Conservation (phyloP, 345 rosid species). For the Anastatica hierochuntica region DNA sequence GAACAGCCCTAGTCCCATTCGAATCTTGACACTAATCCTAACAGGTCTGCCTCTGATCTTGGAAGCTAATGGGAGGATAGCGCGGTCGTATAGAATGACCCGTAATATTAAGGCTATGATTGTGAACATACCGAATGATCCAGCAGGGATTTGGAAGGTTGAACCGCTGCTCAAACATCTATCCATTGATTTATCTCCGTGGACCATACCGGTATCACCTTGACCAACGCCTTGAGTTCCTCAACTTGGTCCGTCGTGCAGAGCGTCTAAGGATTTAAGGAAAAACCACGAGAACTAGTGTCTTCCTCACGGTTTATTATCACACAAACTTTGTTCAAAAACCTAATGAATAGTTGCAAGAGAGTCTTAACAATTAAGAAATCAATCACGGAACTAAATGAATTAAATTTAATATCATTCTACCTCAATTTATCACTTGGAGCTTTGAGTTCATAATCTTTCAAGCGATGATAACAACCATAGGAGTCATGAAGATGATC, state of each 20-base stretch:
- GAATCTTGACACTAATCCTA: neutral
- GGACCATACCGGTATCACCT: neutral
- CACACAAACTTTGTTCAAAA: neutral
- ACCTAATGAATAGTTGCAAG: neutral
- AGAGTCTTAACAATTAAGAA: too few species aligned
- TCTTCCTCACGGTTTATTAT: neutral
- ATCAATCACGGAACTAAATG: neutral
- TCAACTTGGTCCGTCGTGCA: neutral
- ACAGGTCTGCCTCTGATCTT: neutral
- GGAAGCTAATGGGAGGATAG: neutral
- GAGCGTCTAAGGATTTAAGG: neutral
- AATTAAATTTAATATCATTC: too few species aligned
- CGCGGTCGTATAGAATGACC: neutral
- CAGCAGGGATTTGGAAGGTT: neutral
- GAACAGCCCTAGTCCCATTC: neutral
- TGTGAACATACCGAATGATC: neutral
- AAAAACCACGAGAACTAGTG: neutral
- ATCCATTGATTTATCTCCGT: neutral
- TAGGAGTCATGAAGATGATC: neutral
- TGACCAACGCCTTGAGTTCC: neutral
- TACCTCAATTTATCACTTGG: neutral
- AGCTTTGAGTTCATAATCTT: neutral
- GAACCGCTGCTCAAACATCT: neutral
- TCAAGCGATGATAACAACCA: neutral
- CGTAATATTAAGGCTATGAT: neutral